Evolutionary conservation across 2,329 filamentous ascomycete genomes (phyloP).

Genomic region (Penicillium olsonii): DNA sequence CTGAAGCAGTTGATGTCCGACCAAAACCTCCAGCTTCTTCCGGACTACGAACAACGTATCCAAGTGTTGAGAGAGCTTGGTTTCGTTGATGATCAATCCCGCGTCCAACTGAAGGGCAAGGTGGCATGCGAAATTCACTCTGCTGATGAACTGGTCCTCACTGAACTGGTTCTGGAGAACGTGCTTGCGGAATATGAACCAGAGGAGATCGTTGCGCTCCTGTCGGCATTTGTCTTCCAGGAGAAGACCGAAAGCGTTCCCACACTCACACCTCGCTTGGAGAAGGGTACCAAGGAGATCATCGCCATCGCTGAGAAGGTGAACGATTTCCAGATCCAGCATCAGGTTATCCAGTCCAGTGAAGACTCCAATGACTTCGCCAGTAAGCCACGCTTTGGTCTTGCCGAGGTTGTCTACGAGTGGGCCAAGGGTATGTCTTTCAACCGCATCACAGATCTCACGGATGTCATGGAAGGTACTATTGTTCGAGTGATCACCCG

Average conservation of each 20-base stretch:
- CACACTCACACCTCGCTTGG: constrained; percentile 76
- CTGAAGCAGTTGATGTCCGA: constrained; percentile 89
- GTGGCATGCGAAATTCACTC: constrained; percentile 98
- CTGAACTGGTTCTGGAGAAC: constrained; percentile 94
- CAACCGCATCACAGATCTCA: constrained; percentile 94
- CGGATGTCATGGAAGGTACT: constrained; percentile 94
- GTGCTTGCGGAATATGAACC: constrained; percentile 93
- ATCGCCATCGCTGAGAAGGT: constrained; percentile 90
- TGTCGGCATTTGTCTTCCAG: constrained; percentile 96
- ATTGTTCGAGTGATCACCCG: constrained; percentile 94
- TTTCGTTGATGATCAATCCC: constrained; percentile 83
- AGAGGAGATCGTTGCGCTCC: constrained; percentile 90
- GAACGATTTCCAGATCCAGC: constrained; percentile 81
- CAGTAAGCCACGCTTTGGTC: constrained; percentile 80
- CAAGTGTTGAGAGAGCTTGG: constrained; percentile 86
- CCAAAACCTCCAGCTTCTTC: constrained; percentile 91
- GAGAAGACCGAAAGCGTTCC: constrained; percentile 88
- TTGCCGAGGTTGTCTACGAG: constrained; percentile 97
- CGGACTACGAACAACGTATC: constrained; percentile 95
- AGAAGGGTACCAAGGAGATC: constrained; percentile 81
- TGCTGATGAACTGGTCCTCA: constrained; percentile 92
- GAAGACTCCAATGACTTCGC: constrained; percentile 94
- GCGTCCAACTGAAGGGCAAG: constrained; percentile 95
- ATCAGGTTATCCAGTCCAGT: constrained; percentile 87
- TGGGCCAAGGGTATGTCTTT: constrained; percentile 98